A percentile compares a stretch with the other conserved stretches of the same genome.
These are phyloP conservation scores for Claviceps spartinae DNA, from an alignment of 2,329 filamentous ascomycete genomes.

Conservation along the genomic window DNA sequence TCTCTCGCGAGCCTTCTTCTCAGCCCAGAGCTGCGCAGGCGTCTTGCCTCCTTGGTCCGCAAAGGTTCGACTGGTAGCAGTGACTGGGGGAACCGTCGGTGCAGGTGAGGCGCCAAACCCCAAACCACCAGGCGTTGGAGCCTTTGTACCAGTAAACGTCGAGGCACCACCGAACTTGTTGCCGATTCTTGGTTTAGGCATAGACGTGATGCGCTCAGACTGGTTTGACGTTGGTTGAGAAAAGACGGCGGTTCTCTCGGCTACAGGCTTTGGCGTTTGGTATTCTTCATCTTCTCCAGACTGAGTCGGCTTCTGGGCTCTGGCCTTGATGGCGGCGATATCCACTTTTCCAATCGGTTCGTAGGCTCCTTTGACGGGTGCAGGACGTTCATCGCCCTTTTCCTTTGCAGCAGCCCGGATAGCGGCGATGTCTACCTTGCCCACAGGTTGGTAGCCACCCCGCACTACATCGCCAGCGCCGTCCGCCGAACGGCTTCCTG, in stretches of 20 bases:
- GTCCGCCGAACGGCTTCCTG: slow-evolving; percentile 31
- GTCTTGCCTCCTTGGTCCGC: slow-evolving; percentile 93
- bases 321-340: slow-evolving; percentile 82
- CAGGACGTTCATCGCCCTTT: slow-evolving; percentile 63
- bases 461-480: slow-evolving; percentile 52
- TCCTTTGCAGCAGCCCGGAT: slow-evolving; percentile 64
- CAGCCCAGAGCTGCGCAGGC: slow-evolving; percentile 90
- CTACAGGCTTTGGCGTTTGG: slow-evolving; percentile 43
- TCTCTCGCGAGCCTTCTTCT: slow-evolving; percentile 80
- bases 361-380: slow-evolving; percentile 81
- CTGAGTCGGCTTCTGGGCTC: slow-evolving; percentile 53
- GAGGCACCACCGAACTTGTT: slow-evolving; percentile 69
- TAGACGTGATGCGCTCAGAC: slow-evolving; percentile 67
- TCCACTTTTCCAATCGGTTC: slow-evolving; percentile 94
- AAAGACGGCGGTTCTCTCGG: slow-evolving; percentile 69
- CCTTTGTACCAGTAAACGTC: slow-evolving; percentile 76
- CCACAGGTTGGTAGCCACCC: slow-evolving; percentile 84
- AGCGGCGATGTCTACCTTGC: slow-evolving; percentile 93
- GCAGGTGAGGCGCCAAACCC: slow-evolving; percentile 48
- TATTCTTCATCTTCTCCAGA: slow-evolving; percentile 17
- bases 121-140: slow-evolving; percentile 60
- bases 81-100: slow-evolving; percentile 47
- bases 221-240: slow-evolving; percentile 30
- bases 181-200: slow-evolving; percentile 90
- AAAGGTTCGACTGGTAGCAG: slow-evolving; percentile 79